A percentile compares a stretch with the other conserved stretches of the same genome.
These are phyloP conservation scores for Penicillium fuscoglaucum DNA, from an alignment of 2,329 filamentous ascomycete genomes.

Conservation along the genomic window DNA sequence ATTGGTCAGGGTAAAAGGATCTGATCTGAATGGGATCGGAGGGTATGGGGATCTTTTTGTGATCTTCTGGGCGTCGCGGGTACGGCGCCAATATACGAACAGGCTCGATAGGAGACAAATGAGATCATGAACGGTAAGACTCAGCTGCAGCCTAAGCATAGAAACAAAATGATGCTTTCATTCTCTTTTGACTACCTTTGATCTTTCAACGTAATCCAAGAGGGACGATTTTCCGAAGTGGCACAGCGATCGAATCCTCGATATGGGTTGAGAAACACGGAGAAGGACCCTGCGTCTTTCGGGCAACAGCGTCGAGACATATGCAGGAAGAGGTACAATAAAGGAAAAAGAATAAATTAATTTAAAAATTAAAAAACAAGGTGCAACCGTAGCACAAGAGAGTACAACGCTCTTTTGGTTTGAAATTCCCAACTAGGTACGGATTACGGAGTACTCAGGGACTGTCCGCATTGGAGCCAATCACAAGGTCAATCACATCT, in stretches of 20 bases:
- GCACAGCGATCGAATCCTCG: constrained; percentile 22
- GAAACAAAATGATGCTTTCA: background rate
- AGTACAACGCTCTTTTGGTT: constrained; percentile 9
- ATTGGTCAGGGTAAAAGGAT: background rate
- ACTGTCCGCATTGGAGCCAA: constrained; percentile 18
- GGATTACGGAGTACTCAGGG: background rate
- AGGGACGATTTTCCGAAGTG: constrained; percentile 23
- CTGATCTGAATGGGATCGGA: constrained; percentile 12
- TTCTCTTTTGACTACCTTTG: constrained; percentile 1
- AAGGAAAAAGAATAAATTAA: constrained; percentile 1
- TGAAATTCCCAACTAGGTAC: constrained; percentile 1
- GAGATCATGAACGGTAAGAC: constrained; percentile 16
- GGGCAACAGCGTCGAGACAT: constrained; percentile 9
- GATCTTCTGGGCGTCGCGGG: constrained; percentile 20
- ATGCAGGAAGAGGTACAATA: constrained; percentile 3
- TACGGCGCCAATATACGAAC: constrained; percentile 18
- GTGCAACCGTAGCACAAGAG: constrained; percentile 13
- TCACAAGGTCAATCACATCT: constrained; percentile 17
- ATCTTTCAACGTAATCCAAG: background rate
- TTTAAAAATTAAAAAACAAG: background rate
- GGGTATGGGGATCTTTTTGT: constrained; percentile 19
- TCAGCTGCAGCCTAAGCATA: constrained; percentile 1
- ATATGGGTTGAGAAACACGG: constrained; percentile 20
- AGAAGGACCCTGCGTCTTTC: constrained; percentile 22
- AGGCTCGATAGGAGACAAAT: constrained; percentile 15